Conservation (phyloP, 306 rosid genomes). For the Luffa aegyptiaca region DNA sequence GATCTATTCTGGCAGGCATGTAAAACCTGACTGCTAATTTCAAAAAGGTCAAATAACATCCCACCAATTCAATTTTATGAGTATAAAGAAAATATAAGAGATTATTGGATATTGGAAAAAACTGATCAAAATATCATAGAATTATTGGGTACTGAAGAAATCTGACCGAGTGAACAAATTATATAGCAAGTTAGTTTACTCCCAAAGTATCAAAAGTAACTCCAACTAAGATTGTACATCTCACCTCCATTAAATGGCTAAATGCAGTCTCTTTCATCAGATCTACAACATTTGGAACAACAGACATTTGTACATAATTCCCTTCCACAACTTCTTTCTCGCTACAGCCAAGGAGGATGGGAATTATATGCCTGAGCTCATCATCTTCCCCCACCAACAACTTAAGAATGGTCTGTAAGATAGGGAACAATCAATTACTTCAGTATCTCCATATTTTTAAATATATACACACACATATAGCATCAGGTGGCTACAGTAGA, state of each 20-base stretch:
- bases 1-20: no score
- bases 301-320: conserved; percentile 19
- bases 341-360: conserved; percentile 61
- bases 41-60: no score
- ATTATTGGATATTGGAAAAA: no score
- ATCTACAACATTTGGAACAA: conserved; percentile 24
- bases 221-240: not conserved
- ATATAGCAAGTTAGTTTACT: not conserved
- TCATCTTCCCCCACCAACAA: conserved; percentile 57
- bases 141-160: not conserved
- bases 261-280: conserved; percentile 62
- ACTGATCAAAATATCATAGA: no score
- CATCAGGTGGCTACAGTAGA: not conserved
- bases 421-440: conserved; percentile 11
- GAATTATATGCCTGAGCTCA: conserved; percentile 49
- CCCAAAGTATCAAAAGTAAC: not conserved
- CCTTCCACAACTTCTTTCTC: conserved; percentile 39
- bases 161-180: not conserved
- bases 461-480: not conserved
- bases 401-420: conserved; percentile 68
- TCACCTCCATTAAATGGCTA: conserved; percentile 96
- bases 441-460: not conserved
- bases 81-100: not conserved
- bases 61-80: no score
- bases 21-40: no score